These are phyloP conservation scores for Trypethelium eluteriae DNA, from an alignment of 495 filamentous ascomycete genomes.

Conservation along the genomic window DNA sequence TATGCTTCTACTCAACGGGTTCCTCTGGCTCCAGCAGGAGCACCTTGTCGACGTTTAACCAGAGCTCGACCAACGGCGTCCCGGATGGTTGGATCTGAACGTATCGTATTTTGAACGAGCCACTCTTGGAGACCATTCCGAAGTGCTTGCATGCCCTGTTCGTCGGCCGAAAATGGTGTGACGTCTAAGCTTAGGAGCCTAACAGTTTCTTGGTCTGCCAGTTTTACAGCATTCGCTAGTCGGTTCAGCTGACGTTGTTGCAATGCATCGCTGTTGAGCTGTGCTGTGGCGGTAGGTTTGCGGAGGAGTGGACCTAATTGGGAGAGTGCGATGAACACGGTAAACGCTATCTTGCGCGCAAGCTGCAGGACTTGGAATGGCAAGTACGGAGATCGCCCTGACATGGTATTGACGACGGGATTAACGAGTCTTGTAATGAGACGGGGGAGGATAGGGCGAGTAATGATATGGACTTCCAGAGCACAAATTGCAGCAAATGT, in stretches of 20 bases:
- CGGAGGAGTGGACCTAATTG: conserved; percentile 63
- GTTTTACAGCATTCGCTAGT: conserved; percentile 46
- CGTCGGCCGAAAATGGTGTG: conserved; percentile 72
- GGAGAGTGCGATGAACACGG: conserved; percentile 83
- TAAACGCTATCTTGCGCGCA: conserved; percentile 67
- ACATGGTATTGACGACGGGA: conserved; percentile 47
- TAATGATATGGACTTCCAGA: conserved; percentile 68
- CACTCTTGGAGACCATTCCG: conserved; percentile 33
- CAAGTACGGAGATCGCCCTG: conserved; percentile 58
- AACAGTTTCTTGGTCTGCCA: conserved; percentile 57
- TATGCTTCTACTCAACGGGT: not conserved
- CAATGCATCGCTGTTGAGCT: conserved; percentile 28
- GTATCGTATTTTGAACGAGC: conserved; percentile 39
- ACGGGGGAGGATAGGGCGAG: conserved; percentile 52
- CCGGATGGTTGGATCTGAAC: conserved; percentile 36
- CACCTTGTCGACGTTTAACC: conserved; percentile 27
- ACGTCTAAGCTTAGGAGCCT: conserved; percentile 68
- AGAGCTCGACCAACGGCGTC: conserved; percentile 34
- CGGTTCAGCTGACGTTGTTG: conserved; percentile 47
- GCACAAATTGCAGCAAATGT: conserved; percentile 58
- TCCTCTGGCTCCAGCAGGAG: conserved; percentile 11
- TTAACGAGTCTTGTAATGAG: conserved; percentile 55
- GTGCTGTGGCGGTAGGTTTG: conserved; percentile 24
- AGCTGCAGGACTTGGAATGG: conserved; percentile 79
- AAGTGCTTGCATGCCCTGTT: conserved; percentile 43